Conservation (phyloP, 768 basidiomycete species). For the Cystofilobasidium capitatum region DNA sequence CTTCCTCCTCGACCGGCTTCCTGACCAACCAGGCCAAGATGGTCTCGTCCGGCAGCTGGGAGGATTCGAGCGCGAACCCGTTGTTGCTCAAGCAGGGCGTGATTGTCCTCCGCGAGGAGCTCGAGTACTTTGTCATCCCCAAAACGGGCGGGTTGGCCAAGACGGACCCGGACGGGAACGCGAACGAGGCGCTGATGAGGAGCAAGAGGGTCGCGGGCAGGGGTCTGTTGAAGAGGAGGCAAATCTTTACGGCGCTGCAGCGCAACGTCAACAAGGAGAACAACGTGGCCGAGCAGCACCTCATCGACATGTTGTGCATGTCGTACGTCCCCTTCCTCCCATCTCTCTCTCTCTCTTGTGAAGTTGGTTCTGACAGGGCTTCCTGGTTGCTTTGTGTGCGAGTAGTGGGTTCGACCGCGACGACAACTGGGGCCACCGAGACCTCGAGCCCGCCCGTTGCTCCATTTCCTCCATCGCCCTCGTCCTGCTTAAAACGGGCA, state of each 20-base stretch:
- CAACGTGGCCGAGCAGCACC: constrained; percentile 95
- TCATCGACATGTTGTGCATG: constrained; percentile 99
- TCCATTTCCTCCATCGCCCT: constrained; percentile 98
- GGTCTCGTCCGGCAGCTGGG: constrained; percentile 47
- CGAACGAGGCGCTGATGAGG: constrained; percentile 64
- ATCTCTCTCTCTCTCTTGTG: not conserved
- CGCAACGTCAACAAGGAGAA: constrained; percentile 99
- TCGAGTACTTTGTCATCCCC: constrained; percentile 96
- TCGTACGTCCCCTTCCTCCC: constrained; percentile 50
- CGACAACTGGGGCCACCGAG: constrained; percentile 97
- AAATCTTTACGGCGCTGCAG: constrained; percentile 95
- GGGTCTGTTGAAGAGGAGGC: constrained; percentile 75
- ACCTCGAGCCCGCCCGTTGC: constrained; percentile 87
- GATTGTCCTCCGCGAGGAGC: constrained; percentile 92
- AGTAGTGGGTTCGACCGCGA: constrained; percentile 86
- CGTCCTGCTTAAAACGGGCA: constrained; percentile 93
- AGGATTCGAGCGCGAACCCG: constrained; percentile 53
- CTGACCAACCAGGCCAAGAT: constrained; percentile 44
- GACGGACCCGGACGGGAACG: constrained; percentile 62
- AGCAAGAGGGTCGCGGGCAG: constrained; percentile 79
- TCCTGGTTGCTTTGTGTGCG: not conserved
- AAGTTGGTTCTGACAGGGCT: not conserved
- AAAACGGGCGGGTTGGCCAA: constrained; percentile 46
- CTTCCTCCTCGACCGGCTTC: constrained; percentile 53
- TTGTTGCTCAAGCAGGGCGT: constrained; percentile 92